Evolutionary conservation across 257 asterid species (phyloP).

Genomic region (Plantago ovata): DNA sequence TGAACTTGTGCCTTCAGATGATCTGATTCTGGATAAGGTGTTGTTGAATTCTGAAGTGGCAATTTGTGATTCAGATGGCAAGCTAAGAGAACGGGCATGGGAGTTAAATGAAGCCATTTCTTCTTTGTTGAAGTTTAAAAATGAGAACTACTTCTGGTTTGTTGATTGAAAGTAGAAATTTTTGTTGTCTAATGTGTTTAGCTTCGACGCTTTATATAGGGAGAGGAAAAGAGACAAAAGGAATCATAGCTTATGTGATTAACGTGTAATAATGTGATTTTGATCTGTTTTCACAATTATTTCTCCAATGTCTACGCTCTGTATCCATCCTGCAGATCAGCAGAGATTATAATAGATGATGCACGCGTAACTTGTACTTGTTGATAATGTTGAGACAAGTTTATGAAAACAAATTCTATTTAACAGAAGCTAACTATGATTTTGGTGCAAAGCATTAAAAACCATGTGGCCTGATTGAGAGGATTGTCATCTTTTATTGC

Average conservation of each 20-base stretch:
- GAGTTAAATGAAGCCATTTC: slow-evolving; percentile 36
- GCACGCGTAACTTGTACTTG: too few species aligned
- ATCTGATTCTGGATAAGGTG: slow-evolving; percentile 10
- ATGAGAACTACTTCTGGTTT: too few species aligned
- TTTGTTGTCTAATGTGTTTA: background rate
- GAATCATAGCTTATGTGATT: slow-evolving; percentile 22
- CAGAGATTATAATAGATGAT: too few species aligned
- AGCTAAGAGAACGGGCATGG: slow-evolving; percentile 16
- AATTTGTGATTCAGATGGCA: slow-evolving; percentile 26
- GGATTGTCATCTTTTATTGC: too few species aligned
- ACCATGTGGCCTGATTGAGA: too few species aligned
- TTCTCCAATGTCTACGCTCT: slow-evolving; percentile 22
- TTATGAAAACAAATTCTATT: too few species aligned
- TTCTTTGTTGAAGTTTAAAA: background rate
- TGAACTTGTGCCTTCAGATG: slow-evolving; percentile 16
- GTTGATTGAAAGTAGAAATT: background rate
- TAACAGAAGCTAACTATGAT: too few species aligned
- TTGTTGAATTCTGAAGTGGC: slow-evolving; percentile 21
- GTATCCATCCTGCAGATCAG: background rate
- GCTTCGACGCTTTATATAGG: background rate
- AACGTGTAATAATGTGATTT: background rate
- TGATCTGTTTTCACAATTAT: slow-evolving; percentile 20
- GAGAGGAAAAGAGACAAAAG: slow-evolving; percentile 16
- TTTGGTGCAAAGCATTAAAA: too few species aligned
- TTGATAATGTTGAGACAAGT: too few species aligned